These are phyloP conservation scores for Dictyophora rubrovolvata DNA, from an alignment of 768 basidiomycete genomes.

Conservation along the genomic window DNA sequence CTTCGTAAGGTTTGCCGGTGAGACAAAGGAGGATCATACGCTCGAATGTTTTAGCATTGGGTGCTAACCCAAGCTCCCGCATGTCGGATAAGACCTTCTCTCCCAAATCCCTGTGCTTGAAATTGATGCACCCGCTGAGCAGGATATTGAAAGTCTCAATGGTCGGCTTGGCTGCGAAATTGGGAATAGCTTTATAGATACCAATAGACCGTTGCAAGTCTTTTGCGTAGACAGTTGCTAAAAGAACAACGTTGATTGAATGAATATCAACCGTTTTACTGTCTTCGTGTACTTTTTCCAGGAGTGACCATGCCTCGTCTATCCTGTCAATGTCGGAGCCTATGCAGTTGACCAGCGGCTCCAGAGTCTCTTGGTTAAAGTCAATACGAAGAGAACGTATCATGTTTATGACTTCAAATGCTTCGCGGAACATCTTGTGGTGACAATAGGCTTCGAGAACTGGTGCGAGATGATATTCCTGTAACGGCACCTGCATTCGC, in stretches of 20 bases:
- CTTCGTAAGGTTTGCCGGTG: conserved; percentile 65
- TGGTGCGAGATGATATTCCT: conserved; percentile 71
- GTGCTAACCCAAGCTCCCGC: conserved; percentile 42
- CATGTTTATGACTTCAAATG: conserved; percentile 44
- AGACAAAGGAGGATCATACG: conserved; percentile 61
- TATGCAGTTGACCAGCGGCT: conserved; percentile 43
- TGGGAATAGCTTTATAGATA: conserved; percentile 54
- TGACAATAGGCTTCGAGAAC: conserved; percentile 65
- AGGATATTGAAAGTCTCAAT: conserved; percentile 61
- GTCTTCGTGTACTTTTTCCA: conserved; percentile 50
- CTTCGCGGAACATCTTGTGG: conserved; percentile 47
- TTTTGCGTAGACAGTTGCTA: conserved; percentile 46
- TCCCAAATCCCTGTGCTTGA: conserved; percentile 55
- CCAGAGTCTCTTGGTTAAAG: conserved; percentile 41
- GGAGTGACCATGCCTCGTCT: conserved; percentile 52
- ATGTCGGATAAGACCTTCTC: conserved; percentile 59
- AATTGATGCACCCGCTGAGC: conserved; percentile 50
- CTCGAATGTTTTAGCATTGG: conserved; percentile 54
- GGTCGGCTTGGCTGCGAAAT: conserved; percentile 47
- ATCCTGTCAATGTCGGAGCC: conserved; percentile 38
- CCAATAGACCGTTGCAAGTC: conserved; percentile 73
- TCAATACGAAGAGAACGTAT: conserved; percentile 47
- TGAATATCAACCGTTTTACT: conserved; percentile 43
- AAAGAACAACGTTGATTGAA: conserved; percentile 57
- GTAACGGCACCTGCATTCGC: conserved; percentile 33